Conservation (phyloP, 148 eudicot genomes). For the Suaeda aralocaspica region DNA sequence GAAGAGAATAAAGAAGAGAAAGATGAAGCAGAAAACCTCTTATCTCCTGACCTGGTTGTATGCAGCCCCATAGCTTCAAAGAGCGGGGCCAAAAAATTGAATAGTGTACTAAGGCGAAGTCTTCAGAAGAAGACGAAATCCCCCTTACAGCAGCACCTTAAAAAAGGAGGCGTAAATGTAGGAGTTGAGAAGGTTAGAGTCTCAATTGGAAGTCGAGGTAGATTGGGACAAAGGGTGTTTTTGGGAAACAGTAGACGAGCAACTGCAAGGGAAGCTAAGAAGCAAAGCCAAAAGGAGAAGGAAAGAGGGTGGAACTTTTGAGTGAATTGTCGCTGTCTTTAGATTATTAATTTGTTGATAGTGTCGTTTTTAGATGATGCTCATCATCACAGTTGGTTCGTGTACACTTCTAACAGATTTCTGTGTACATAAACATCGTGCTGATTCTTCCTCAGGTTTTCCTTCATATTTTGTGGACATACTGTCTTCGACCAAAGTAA, state of each 20-base stretch:
- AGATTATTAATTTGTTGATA: not conserved
- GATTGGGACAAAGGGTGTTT: slow-evolving; percentile 49
- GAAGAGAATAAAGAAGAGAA: slow-evolving; percentile 31
- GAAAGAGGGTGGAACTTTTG: slow-evolving; percentile 87
- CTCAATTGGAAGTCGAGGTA: slow-evolving; percentile 75
- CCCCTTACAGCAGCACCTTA: slow-evolving; percentile 53
- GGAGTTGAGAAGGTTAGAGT: slow-evolving; percentile 77
- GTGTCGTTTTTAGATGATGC: slow-evolving; percentile 26
- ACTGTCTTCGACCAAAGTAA: too few relatives aligned
- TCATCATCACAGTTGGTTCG: slow-evolving; percentile 16
- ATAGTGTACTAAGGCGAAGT: slow-evolving; percentile 56
- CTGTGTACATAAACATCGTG: not conserved
- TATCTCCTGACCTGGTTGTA: slow-evolving; percentile 35
- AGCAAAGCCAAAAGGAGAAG: slow-evolving; percentile 58
- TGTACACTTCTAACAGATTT: slow-evolving; percentile 17
- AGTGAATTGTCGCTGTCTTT: not conserved
- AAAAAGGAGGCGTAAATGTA: slow-evolving; percentile 59
- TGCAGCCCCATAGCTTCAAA: slow-evolving; percentile 50
- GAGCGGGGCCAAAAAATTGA: slow-evolving; percentile 47
- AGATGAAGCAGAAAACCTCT: slow-evolving; percentile 28
- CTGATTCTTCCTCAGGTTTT: not conserved
- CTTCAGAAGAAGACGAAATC: slow-evolving; percentile 65
- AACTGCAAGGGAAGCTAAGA: slow-evolving; percentile 34
- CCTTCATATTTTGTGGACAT: too few relatives aligned
- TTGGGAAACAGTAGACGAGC: slow-evolving; percentile 45